Evolutionary conservation across 2,329 filamentous ascomycete species (phyloP).

Genomic region (Cryphonectria japonica): DNA sequence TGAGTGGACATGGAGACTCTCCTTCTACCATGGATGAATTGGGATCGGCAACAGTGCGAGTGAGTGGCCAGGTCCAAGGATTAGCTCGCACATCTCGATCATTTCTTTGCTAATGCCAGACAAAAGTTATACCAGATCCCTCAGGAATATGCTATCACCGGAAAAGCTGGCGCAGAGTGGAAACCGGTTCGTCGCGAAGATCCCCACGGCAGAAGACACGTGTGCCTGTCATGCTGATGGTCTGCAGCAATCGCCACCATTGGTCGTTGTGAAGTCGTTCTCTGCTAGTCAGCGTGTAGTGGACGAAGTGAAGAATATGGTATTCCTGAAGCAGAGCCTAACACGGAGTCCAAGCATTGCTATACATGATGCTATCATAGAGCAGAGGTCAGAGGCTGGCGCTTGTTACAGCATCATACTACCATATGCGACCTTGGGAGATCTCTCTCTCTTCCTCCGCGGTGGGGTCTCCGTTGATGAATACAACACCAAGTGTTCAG

Average conservation of each 20-base stretch:
- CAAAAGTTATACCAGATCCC: slow-evolving; percentile 18
- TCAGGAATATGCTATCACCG: slow-evolving; percentile 13
- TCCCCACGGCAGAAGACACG: too few species aligned
- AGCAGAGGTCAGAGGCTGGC: slow-evolving; percentile 15
- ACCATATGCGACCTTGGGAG: slow-evolving; percentile 25
- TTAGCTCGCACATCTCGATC: too few species aligned
- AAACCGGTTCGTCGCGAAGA: slow-evolving; percentile 9
- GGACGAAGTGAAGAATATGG: slow-evolving; percentile 26
- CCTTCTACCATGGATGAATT: neutral
- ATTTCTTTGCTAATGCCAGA: neutral
- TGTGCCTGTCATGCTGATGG: neutral
- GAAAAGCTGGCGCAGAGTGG: slow-evolving; percentile 7
- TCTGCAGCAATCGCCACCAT: neutral
- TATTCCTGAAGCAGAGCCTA: slow-evolving; percentile 24
- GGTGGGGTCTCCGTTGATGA: slow-evolving; percentile 3
- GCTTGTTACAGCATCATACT: slow-evolving; percentile 19
- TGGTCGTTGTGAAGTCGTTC: slow-evolving; percentile 27
- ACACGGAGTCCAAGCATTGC: slow-evolving; percentile 15
- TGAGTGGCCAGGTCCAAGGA: neutral
- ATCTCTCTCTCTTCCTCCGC: slow-evolving; percentile 24
- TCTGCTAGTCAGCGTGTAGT: slow-evolving; percentile 1
- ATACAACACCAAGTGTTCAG: neutral
- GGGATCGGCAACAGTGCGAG: slow-evolving; percentile 18
- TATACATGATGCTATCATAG: slow-evolving; percentile 26
- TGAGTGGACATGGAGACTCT: slow-evolving; percentile 6